A percentile compares a stretch with the other conserved stretches of the same genome.
These are phyloP conservation scores for Pseudogymnoascus sp. DNA, from an alignment of 2,329 filamentous ascomycete genomes.

Conservation along the genomic window DNA sequence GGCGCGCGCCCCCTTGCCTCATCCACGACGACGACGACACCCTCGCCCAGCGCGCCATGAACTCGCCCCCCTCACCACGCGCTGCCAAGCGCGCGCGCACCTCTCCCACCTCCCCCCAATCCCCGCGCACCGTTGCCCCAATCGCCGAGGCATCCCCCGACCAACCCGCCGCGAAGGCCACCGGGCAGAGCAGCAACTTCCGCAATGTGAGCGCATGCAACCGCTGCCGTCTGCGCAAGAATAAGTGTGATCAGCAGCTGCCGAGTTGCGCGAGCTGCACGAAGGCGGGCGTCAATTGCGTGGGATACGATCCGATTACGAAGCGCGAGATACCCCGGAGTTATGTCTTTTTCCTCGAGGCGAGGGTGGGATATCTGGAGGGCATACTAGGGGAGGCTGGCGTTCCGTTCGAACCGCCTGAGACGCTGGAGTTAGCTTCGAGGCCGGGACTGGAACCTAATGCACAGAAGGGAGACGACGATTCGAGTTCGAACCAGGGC, in stretches of 20 bases:
- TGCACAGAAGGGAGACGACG: constrained; percentile 5
- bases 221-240: constrained; percentile 84
- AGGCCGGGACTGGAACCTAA: constrained; percentile 27
- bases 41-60: constrained; percentile 2
- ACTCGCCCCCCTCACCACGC: constrained; percentile 3
- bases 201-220: constrained; percentile 93
- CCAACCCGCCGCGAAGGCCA: constrained; percentile 32
- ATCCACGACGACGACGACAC: not conserved
- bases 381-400: constrained; percentile 59
- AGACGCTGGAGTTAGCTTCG: constrained; percentile 57
- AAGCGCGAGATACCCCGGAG: constrained; percentile 86
- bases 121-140: not conserved
- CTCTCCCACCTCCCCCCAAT: not conserved
- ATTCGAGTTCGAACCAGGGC: constrained; percentile 10
- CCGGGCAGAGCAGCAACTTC: constrained; percentile 57
- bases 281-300: constrained; percentile 84
- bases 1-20: constrained; percentile 1
- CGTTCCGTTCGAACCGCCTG: constrained; percentile 63
- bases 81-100: not conserved
- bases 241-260: constrained; percentile 86
- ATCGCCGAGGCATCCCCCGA: not conserved
- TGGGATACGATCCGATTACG: constrained; percentile 92
- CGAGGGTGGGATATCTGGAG: constrained; percentile 76
- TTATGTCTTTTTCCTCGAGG: constrained; percentile 93
- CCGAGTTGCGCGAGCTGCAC: constrained; percentile 87